These are phyloP conservation scores for Citrus australasica DNA, from an alignment of 345 rosid genomes.

Conservation along the genomic window DNA sequence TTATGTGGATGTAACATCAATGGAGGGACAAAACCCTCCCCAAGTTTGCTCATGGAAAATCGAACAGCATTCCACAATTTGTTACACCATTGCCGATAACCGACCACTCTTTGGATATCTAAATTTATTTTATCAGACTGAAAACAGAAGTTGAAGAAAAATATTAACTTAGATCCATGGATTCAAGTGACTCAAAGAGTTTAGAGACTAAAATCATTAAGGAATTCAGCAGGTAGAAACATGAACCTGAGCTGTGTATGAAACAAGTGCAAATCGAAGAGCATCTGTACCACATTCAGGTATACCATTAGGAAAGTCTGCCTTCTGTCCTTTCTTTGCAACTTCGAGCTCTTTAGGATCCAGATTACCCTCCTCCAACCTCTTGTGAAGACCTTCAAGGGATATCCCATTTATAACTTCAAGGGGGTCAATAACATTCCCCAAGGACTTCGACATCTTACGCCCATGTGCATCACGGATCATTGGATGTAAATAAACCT, in stretches of 20 bases:
- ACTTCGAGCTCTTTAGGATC: slow-evolving; percentile 59
- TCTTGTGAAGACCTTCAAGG: slow-evolving; percentile 79
- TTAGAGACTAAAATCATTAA: not conserved
- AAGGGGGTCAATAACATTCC: slow-evolving; percentile 92
- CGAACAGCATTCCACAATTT: slow-evolving; percentile 97
- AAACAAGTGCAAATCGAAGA: slow-evolving; percentile 92
- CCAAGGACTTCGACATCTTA: slow-evolving; percentile 91
- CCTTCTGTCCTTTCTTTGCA: slow-evolving; percentile 81
- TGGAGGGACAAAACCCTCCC: slow-evolving; percentile 59
- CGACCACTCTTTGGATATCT: slow-evolving; percentile 92
- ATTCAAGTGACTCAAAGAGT: not conserved
- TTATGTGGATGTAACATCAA: slow-evolving; percentile 31
- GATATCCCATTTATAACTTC: slow-evolving; percentile 85
- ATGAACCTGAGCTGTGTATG: slow-evolving; percentile 92
- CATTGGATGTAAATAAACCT: slow-evolving; percentile 98
- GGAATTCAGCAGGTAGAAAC: slow-evolving; percentile 3
- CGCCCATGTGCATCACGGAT: slow-evolving; percentile 97
- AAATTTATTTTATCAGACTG: slow-evolving; percentile 95
- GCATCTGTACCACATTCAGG: slow-evolving; percentile 98
- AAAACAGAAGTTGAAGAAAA: slow-evolving; percentile 14
- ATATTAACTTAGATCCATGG: not conserved
- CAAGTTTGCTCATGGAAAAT: slow-evolving; percentile 91
- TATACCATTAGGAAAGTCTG: slow-evolving; percentile 87
- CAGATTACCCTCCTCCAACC: slow-evolving; percentile 82
- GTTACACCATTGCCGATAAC: slow-evolving; percentile 99